These are phyloP conservation scores for Salix purpurea DNA, from an alignment of 345 rosid species.

Conservation along the genomic window DNA sequence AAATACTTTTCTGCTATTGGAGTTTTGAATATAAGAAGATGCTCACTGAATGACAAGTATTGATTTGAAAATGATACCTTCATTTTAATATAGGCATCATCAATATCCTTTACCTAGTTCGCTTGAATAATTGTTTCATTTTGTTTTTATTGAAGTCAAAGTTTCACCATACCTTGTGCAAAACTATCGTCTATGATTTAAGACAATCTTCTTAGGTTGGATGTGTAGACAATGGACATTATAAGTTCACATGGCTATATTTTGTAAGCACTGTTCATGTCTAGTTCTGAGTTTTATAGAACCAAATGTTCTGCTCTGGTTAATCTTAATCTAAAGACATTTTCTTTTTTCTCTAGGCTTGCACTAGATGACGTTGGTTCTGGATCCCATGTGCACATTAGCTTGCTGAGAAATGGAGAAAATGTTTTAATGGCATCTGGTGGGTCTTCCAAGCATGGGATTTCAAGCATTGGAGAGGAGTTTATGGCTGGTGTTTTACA, in stretches of 20 bases:
- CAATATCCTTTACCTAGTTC: background rate
- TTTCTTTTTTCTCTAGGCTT: slow-evolving; percentile 45
- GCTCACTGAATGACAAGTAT: background rate
- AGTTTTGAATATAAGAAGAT: background rate
- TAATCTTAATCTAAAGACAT: background rate
- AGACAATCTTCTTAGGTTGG: background rate
- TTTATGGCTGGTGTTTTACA: slow-evolving; percentile 91
- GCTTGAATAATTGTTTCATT: background rate
- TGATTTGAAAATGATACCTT: background rate
- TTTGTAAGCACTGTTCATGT: background rate
- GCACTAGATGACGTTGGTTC: slow-evolving; percentile 81
- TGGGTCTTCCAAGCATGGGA: slow-evolving; percentile 62
- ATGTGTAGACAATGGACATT: background rate
- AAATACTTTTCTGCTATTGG: background rate
- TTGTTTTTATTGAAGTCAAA: too few species aligned
- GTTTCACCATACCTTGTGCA: background rate
- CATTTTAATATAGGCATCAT: background rate
- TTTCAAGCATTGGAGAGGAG: slow-evolving; percentile 62
- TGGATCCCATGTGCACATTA: slow-evolving; percentile 92
- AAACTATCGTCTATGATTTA: background rate
- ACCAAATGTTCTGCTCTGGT: background rate
- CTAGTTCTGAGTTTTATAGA: background rate
- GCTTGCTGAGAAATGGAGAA: slow-evolving; percentile 70
- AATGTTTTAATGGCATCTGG: slow-evolving; percentile 73
- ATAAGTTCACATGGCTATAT: background rate